Evolutionary conservation across 176 grass and related monocot genomes (phyloP).

Genomic region (Triticum monococcum): DNA sequence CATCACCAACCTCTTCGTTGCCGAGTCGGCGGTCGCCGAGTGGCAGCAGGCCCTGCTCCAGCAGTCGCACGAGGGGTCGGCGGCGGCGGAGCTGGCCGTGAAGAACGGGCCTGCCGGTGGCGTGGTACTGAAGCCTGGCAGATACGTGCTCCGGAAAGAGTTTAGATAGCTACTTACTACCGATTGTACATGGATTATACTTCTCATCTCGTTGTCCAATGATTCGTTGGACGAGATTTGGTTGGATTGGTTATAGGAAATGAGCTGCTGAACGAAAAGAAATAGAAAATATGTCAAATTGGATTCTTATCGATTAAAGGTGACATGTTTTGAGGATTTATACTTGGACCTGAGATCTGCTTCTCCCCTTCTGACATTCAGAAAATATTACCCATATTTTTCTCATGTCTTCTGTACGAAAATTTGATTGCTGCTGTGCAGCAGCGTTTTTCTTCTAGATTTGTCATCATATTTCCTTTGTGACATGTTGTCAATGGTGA

Average conservation of each 20-base stretch:
- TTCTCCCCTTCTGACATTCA: background rate
- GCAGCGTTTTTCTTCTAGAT: too few relatives aligned
- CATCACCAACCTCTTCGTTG: too few relatives aligned
- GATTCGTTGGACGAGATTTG: conserved; percentile 23
- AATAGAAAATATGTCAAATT: background rate
- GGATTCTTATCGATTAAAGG: background rate
- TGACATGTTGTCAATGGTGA: too few relatives aligned
- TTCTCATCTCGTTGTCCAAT: conserved; percentile 10
- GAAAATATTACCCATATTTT: background rate
- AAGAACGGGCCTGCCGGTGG: too few relatives aligned
- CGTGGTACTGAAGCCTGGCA: too few relatives aligned
- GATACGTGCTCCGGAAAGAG: conserved; percentile 13
- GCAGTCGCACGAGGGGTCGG: too few relatives aligned
- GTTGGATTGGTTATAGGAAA: background rate
- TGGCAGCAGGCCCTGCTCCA: too few relatives aligned
- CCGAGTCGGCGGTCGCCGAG: too few relatives aligned
- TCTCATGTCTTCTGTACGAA: too few relatives aligned
- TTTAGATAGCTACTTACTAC: conserved; percentile 26
- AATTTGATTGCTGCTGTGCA: too few relatives aligned
- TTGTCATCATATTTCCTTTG: too few relatives aligned
- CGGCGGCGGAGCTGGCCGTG: too few relatives aligned
- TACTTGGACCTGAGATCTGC: background rate
- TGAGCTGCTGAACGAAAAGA: background rate
- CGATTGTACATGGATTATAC: background rate
- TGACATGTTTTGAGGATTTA: background rate